phyloP scores from a whole-genome alignment of 2,329 filamentous ascomycete genomes.

The Trichoderma afroharzianum region DNA sequence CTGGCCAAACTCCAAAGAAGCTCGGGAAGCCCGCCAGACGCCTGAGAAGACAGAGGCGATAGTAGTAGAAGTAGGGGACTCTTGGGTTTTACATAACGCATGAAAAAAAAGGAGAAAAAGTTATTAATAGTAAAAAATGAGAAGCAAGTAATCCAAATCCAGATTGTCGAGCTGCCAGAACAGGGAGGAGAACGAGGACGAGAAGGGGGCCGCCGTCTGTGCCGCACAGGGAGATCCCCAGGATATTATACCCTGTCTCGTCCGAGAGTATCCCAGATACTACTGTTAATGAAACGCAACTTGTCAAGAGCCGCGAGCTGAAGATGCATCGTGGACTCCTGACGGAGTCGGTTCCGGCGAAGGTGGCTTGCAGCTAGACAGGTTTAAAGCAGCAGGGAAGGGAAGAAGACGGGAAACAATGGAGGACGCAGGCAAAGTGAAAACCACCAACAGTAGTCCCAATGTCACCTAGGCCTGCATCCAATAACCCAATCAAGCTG shows the following conservation, averaged over 20 bases:
- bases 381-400: not conserved
- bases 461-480: not conserved
- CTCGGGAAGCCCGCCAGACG: not conserved
- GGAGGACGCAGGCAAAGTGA: not conserved
- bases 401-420: not conserved
- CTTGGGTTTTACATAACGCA: not conserved
- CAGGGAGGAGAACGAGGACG: not conserved
- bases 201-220: not conserved
- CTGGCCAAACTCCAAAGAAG: not conserved
- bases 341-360: not conserved
- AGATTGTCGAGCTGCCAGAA: not conserved
- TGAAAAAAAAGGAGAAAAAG: not conserved
- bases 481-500: not conserved
- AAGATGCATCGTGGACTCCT: not conserved
- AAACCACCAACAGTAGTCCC: not conserved
- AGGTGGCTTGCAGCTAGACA: slow-evolving; percentile 4
- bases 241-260: not conserved
- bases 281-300: not conserved
- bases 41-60: not conserved
- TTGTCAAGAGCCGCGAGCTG: not conserved
- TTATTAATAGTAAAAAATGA: not conserved
- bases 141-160: not conserved
- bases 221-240: not conserved
- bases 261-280: not conserved
- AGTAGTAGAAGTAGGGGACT: not conserved